These are phyloP conservation scores for Punica granatum DNA, from an alignment of 345 rosid genomes.

Conservation along the genomic window DNA sequence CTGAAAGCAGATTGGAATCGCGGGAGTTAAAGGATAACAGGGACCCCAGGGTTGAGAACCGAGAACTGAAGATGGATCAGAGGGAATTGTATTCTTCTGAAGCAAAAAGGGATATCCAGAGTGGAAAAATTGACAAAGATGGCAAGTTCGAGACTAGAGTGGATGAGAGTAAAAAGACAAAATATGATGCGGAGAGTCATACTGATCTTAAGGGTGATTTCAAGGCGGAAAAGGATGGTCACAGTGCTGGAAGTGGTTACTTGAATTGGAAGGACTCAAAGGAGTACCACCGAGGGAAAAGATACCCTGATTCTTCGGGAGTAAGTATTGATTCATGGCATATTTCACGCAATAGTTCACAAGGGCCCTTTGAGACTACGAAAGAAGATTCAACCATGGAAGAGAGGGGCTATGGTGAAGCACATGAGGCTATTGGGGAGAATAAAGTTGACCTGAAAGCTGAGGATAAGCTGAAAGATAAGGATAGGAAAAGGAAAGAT, in stretches of 20 bases:
- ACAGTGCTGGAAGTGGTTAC: constrained; percentile 35
- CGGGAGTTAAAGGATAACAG: constrained; percentile 60
- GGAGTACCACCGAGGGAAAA: constrained; percentile 76
- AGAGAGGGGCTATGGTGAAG: constrained; percentile 48
- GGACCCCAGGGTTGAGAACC: constrained; percentile 44
- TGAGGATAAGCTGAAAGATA: constrained; percentile 88
- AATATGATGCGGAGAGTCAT: constrained; percentile 46
- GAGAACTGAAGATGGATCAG: constrained; percentile 52
- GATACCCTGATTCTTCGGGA: constrained; percentile 49
- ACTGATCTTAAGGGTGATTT: constrained; percentile 49
- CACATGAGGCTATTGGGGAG: constrained; percentile 80
- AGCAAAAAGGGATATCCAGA: constrained; percentile 65
- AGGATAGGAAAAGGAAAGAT: constrained; percentile 89
- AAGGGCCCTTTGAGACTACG: constrained; percentile 41
- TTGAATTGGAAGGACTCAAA: constrained; percentile 81
- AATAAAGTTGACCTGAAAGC: constrained; percentile 67
- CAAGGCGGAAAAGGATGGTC: constrained; percentile 60
- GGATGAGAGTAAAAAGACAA: constrained; percentile 64
- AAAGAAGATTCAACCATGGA: constrained; percentile 53
- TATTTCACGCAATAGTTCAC: constrained; percentile 41
- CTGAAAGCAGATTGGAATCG: constrained; percentile 46
- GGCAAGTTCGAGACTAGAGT: constrained; percentile 50
- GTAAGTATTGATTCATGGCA: constrained; percentile 65
- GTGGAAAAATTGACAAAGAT: constrained; percentile 62
- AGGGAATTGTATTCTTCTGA: constrained; percentile 57